Percentiles rank a stretch among this genome's conserved stretches.
phyloP scores from a whole-genome alignment of 1,284 basidiomycete species.

The Cutaneotrichosporon mucoides region DNA sequence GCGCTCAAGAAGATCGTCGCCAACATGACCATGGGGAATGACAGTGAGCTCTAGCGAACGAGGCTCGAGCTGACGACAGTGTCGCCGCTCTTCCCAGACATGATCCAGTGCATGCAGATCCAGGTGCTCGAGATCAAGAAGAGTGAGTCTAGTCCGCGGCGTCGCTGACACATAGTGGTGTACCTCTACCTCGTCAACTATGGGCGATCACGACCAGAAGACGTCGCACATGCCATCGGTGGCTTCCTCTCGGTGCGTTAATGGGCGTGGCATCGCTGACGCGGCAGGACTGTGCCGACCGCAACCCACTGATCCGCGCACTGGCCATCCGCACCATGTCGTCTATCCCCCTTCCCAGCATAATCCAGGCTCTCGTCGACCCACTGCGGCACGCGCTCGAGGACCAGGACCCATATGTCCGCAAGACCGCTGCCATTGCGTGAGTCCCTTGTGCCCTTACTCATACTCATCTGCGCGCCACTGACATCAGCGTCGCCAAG shows the following conservation, averaged over 20 bases:
- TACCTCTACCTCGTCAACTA: slow-evolving; percentile 99
- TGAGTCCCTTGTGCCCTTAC: slow-evolving; percentile 14
- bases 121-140: slow-evolving; percentile 92
- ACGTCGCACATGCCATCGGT: slow-evolving; percentile 92
- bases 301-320: slow-evolving; percentile 92
- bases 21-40: slow-evolving; percentile 95
- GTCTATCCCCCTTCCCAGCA: slow-evolving; percentile 90
- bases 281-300: slow-evolving; percentile 79
- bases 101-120: slow-evolving; percentile 86
- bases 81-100: slow-evolving; percentile 96
- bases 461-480: background rate
- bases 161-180: slow-evolving; percentile 61
- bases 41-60: slow-evolving; percentile 63
- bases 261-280: background rate
- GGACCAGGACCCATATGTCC: slow-evolving; percentile 94
- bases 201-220: slow-evolving; percentile 91
- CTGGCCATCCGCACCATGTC: slow-evolving; percentile 98
- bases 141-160: slow-evolving; percentile 57
- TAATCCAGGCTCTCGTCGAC: slow-evolving; percentile 93
- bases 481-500: slow-evolving; percentile 67
- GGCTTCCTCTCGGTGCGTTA: slow-evolving; percentile 71
- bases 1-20: slow-evolving; percentile 94
- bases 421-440: slow-evolving; percentile 90
- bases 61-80: slow-evolving; percentile 55
- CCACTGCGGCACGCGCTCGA: slow-evolving; percentile 86